Evolutionary conservation across 23 red algal species (phyloP).

Genomic region (Gracilaria domingensis): DNA sequence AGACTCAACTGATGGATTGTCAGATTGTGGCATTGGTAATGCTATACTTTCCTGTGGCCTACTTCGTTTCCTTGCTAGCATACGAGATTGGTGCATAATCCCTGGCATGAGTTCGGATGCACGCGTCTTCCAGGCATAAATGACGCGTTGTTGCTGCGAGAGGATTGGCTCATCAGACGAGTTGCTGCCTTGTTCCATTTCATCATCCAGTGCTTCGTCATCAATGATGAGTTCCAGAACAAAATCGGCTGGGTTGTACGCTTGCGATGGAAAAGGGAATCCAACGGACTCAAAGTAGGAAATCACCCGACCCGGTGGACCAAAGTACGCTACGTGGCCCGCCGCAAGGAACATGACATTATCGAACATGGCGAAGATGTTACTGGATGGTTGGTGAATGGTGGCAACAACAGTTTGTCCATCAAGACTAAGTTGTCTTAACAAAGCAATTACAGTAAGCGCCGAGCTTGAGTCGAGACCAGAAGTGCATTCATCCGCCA

Average conservation of each 20-base stretch:
- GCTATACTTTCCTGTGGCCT: slow-evolving; percentile 4
- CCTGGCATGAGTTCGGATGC: background rate
- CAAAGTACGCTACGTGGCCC: slow-evolving; percentile 81
- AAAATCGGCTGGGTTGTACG: slow-evolving; percentile 95
- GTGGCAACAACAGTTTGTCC: slow-evolving; percentile 87
- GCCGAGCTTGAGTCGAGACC: slow-evolving; percentile 90
- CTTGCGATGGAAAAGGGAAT: slow-evolving; percentile 70
- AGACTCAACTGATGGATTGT: background rate
- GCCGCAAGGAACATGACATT: slow-evolving; percentile 83
- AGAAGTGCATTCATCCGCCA: slow-evolving; percentile 86
- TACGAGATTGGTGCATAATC: background rate
- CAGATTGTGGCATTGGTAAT: background rate
- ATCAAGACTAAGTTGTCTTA: slow-evolving; percentile 73
- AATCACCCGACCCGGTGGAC: slow-evolving; percentile 65
- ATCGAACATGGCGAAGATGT: slow-evolving; percentile 91
- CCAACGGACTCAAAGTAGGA: slow-evolving; percentile 79
- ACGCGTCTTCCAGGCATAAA: background rate
- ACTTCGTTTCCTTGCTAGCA: background rate
- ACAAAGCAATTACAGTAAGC: slow-evolving; percentile 83
- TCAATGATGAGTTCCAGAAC: slow-evolving; percentile 83
- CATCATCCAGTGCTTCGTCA: slow-evolving; percentile 4
- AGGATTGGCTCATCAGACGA: background rate
- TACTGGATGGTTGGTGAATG: slow-evolving; percentile 91
- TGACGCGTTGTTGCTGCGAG: slow-evolving; percentile 7
- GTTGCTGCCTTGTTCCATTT: background rate